These are phyloP conservation scores for Plasmodiophora brassicae DNA, from an alignment of 208 protist species.

Conservation along the genomic window DNA sequence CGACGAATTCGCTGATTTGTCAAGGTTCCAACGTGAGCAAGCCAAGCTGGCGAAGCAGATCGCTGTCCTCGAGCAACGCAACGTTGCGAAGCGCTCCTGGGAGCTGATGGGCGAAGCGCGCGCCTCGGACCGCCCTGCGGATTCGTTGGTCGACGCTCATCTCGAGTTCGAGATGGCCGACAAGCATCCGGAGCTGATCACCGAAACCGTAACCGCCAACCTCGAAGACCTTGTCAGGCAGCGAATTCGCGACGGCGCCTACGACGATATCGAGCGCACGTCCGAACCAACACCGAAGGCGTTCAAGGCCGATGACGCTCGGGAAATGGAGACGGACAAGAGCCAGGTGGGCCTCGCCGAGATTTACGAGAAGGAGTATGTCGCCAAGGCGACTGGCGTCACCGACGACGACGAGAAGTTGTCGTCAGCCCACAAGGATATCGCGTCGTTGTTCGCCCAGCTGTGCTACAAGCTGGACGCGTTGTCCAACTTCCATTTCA, in stretches of 20 bases:
- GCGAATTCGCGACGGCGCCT: constrained; percentile 22
- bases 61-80: not conserved
- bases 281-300: not conserved
- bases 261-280: not conserved
- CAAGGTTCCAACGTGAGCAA: not conserved
- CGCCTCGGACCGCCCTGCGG: not conserved
- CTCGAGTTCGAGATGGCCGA: constrained; percentile 43
- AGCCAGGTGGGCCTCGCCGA: constrained; percentile 33
- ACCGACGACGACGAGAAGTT: not conserved
- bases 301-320: not conserved
- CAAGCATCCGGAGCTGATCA: constrained; percentile 28
- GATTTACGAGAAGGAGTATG: constrained; percentile 46
- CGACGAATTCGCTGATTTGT: constrained; percentile 3
- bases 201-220: constrained; percentile 10
- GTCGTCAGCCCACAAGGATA: constrained; percentile 19
- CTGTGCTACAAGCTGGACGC: constrained; percentile 55
- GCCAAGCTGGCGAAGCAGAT: not conserved
- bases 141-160: not conserved
- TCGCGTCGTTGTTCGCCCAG: constrained; percentile 32
- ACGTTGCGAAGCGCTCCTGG: not conserved
- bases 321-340: not conserved
- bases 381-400: constrained; percentile 37
- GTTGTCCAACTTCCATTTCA: constrained; percentile 60
- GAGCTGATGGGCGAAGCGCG: constrained; percentile 20
- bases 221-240: constrained; percentile 33